Evolutionary conservation across 2,329 filamentous ascomycete genomes (phyloP).

Genomic region (Calonectria naviculata): DNA sequence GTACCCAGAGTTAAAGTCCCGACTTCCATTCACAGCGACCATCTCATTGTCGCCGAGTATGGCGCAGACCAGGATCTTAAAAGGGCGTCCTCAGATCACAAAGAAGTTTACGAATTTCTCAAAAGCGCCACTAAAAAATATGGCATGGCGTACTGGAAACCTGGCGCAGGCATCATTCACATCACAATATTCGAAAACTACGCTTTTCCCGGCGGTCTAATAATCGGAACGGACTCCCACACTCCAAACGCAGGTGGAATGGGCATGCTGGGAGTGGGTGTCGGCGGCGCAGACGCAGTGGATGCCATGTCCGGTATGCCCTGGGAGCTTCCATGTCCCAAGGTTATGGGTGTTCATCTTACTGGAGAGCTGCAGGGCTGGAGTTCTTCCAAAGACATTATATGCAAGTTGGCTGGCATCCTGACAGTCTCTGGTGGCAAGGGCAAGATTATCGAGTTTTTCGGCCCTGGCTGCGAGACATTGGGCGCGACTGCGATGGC

Average conservation of each 20-base stretch:
- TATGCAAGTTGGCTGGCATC: conserved; percentile 49
- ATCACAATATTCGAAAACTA: conserved; percentile 54
- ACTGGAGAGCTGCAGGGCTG: conserved; percentile 44
- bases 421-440: conserved; percentile 48
- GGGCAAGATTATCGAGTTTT: conserved; percentile 49
- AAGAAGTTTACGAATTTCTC: conserved; percentile 52
- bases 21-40: conserved; percentile 53
- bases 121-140: conserved; percentile 56
- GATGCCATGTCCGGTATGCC: conserved; percentile 51
- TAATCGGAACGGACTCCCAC: conserved; percentile 51
- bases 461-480: conserved; percentile 45
- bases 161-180: conserved; percentile 51
- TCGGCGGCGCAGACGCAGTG: conserved; percentile 60
- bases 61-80: conserved; percentile 18
- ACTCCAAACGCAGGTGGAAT: conserved; percentile 50
- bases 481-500: conserved; percentile 50
- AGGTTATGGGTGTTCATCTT: conserved; percentile 46
- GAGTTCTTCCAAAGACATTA: conserved; percentile 49
- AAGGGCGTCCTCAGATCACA: conserved; percentile 10
- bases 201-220: conserved; percentile 47
- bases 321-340: conserved; percentile 47
- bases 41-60: conserved; percentile 44
- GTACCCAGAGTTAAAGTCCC: conserved; percentile 49
- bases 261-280: conserved; percentile 49
- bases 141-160: conserved; percentile 54